These are phyloP conservation scores for Vinca minor DNA, from an alignment of 257 asterid species.

Conservation along the genomic window DNA sequence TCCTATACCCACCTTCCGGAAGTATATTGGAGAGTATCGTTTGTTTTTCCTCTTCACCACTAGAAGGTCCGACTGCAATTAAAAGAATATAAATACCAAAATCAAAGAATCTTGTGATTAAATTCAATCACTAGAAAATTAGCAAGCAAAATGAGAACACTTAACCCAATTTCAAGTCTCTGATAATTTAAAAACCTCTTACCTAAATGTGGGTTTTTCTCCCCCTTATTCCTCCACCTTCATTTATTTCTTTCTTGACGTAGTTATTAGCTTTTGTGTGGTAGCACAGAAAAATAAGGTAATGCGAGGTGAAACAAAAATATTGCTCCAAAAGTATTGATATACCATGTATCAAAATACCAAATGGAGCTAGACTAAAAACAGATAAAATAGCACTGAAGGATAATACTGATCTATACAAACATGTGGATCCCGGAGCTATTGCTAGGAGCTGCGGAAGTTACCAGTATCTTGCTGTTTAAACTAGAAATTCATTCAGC, in stretches of 20 bases:
- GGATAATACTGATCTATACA: background rate
- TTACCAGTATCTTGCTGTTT: background rate
- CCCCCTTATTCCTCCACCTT: background rate
- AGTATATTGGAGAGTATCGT: slow-evolving; percentile 80
- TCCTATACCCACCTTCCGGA: slow-evolving; percentile 58
- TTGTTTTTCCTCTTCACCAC: slow-evolving; percentile 64
- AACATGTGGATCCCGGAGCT: background rate
- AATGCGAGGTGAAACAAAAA: background rate
- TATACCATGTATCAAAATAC: background rate
- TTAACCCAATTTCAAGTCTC: background rate
- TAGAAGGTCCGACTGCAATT: slow-evolving; percentile 82
- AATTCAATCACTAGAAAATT: slow-evolving; percentile 1
- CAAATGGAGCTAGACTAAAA: background rate
- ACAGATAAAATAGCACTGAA: background rate
- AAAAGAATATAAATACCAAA: background rate
- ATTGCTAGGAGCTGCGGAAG: background rate
- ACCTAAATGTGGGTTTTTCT: background rate
- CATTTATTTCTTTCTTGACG: background rate
- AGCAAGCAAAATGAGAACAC: background rate
- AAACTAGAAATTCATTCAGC: background rate
- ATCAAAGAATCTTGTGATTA: background rate
- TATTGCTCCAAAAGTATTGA: background rate
- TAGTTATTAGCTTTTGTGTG: background rate
- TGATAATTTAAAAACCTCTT: background rate
- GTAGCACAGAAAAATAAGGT: background rate